Base-by-base conservation (phyloP, 768 basidiomycete species). In the Tubosaeta sp. region DNA sequence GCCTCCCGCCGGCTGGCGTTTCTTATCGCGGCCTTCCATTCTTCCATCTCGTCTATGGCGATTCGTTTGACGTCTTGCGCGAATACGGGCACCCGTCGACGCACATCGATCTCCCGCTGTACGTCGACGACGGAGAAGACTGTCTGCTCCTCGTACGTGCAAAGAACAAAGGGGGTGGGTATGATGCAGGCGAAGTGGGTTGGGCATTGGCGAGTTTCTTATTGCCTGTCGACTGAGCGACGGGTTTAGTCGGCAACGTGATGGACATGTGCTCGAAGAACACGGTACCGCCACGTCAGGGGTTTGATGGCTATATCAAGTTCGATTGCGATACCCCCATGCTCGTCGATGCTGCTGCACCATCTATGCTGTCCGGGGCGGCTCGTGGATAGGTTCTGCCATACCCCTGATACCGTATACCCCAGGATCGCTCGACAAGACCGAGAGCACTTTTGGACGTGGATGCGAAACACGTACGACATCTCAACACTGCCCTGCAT, bases 141-240 rank as follows among this genome's bases (percentile, higher is more conserved):
- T 90, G 89, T 69, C 69, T 92, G 54, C 69, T 92, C 47, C 76
- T 91, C 22, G 87, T 84, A 54, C 72, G 87, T 38, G 80, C 85
- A 64, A 52, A 42, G 11, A 39, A 48, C 32, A 65, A 62, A 29
- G 58, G 62, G 6, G 43, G 56, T 45, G 62, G 54, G 56, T 56
- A 58, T 34, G 60, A 65, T 3, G 41, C 54, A 4, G 78, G 79
- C 11, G 73, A 76, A 10, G 76, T 90, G 16, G 89, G 89, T 0
- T 91, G 90, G 90, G 84, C 84, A 3, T 65, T 92, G 54, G 89
- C 89, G 31, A 90, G 89, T 64, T 92, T 90, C 68, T 66, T 91
- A 64, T 75, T 84, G 24, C 86, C 86, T 9, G 59, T 83, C 51
- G 76, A 75, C 55, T 67, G 57, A 63, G 49, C 29, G 48, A 45